These are phyloP conservation scores for Penicillium sp. DNA, from an alignment of 2,329 filamentous ascomycete species.

Conservation along the genomic window DNA sequence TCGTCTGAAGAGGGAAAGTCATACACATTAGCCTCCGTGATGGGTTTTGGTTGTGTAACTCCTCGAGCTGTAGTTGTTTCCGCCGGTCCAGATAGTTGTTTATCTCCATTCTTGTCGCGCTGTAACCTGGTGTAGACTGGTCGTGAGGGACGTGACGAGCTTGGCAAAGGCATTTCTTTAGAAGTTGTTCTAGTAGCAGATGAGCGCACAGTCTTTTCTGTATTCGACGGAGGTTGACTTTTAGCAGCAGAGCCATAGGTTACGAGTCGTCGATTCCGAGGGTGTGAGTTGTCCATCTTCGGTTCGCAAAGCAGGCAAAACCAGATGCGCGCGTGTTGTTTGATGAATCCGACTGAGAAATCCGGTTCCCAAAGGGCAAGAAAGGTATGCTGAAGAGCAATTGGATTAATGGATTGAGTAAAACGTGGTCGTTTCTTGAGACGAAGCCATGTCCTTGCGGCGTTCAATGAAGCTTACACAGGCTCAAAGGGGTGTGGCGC, in stretches of 20 bases:
- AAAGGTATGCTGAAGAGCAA: not conserved
- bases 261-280: slow-evolving; percentile 25
- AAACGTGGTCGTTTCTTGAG: not conserved
- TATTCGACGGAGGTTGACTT: slow-evolving; percentile 6
- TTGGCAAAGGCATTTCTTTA: not conserved
- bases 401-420: not conserved
- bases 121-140: not conserved
- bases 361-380: not conserved
- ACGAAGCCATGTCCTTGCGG: slow-evolving; percentile 1
- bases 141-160: not conserved
- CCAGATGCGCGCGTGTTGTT: not conserved
- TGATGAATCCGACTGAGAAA: not conserved
- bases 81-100: slow-evolving; percentile 1
- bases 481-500: not conserved
- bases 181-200: not conserved
- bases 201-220: not conserved
- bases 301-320: not conserved
- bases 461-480: slow-evolving; percentile 1
- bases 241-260: slow-evolving; percentile 33
- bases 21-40: slow-evolving; percentile 15
- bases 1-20: slow-evolving; percentile 26
- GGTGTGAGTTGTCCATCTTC: slow-evolving; percentile 15
- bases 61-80: not conserved
- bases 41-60: not conserved
- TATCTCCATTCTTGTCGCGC: slow-evolving; percentile 2